Percentiles rank a stretch among this genome's conserved stretches.
phyloP scores from a whole-genome alignment of 148 eudicot genomes.

The Pouteria glomerata region DNA sequence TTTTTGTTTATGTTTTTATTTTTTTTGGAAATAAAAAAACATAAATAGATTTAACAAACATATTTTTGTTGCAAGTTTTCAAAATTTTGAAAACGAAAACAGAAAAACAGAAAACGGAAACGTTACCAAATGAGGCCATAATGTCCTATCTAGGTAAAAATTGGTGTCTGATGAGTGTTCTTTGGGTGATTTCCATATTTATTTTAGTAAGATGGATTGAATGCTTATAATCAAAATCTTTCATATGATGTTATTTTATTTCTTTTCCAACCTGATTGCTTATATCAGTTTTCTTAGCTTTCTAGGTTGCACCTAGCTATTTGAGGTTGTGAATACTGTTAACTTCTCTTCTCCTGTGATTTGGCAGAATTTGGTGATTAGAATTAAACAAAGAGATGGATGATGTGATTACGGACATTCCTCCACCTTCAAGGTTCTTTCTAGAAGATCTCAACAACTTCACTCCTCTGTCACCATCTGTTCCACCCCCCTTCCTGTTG shows the following conservation, averaged over 20 bases:
- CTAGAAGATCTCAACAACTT: slow-evolving; percentile 90
- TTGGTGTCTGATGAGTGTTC: background rate
- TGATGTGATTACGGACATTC: slow-evolving; percentile 81
- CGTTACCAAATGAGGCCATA: too few relatives aligned
- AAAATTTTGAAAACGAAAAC: too few relatives aligned
- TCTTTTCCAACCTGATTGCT: background rate
- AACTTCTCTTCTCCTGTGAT: slow-evolving; percentile 9
- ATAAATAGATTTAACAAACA: too few relatives aligned
- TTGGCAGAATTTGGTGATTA: slow-evolving; percentile 30
- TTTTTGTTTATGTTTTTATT: too few relatives aligned
- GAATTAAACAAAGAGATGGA: slow-evolving; percentile 50
- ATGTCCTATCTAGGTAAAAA: background rate
- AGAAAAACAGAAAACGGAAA: too few relatives aligned
- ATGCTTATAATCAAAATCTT: background rate
- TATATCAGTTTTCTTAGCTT: background rate
- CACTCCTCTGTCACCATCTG: slow-evolving; percentile 55
- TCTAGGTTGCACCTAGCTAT: slow-evolving; percentile 1
- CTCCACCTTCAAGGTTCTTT: slow-evolving; percentile 93
- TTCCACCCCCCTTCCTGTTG: slow-evolving; percentile 62
- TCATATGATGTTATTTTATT: background rate
- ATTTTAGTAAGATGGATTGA: background rate
- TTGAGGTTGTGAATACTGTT: background rate
- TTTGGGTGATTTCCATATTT: background rate
- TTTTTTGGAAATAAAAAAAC: too few relatives aligned
- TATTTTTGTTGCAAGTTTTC: too few relatives aligned